Evolutionary conservation across 495 filamentous ascomycete species (phyloP).

Genomic region (Penicillium paradoxum): DNA sequence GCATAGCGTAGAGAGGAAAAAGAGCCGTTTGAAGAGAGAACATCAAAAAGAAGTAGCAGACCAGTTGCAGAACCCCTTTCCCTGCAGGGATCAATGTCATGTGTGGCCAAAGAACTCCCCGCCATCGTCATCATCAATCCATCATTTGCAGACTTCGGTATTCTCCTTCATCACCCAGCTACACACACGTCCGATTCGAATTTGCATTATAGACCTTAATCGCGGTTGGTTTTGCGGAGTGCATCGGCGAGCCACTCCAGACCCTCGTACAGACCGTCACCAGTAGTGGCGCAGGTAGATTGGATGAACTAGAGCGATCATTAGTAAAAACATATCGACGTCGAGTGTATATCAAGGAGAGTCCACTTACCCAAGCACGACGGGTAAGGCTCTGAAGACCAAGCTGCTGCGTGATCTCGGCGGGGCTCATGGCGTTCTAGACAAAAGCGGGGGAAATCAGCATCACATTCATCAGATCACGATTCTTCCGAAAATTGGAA

Average conservation of each 20-base stretch:
- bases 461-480: neutral
- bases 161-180: constrained; percentile 32
- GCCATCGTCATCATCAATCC: constrained; percentile 37
- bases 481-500: neutral
- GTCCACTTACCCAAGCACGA: constrained; percentile 86
- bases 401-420: constrained; percentile 99
- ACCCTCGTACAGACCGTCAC: constrained; percentile 99
- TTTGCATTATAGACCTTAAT: constrained; percentile 52
- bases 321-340: constrained; percentile 12
- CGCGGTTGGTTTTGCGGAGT: constrained; percentile 84
- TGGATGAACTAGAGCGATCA: constrained; percentile 77
- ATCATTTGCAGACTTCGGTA: constrained; percentile 41
- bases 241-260: constrained; percentile 98
- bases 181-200: constrained; percentile 23
- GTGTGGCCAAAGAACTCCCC: constrained; percentile 34
- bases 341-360: neutral
- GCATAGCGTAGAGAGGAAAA: constrained; percentile 42
- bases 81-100: constrained; percentile 21
- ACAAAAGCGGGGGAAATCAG: constrained; percentile 13
- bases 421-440: constrained; percentile 98
- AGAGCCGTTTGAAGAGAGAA: constrained; percentile 36
- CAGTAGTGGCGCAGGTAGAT: constrained; percentile 98
- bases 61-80: constrained; percentile 11
- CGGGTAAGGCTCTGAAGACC: constrained; percentile 97
- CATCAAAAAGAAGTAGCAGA: constrained; percentile 32